phyloP scores from a whole-genome alignment of 2,329 filamentous ascomycete genomes.

The Penicillium sp. region DNA sequence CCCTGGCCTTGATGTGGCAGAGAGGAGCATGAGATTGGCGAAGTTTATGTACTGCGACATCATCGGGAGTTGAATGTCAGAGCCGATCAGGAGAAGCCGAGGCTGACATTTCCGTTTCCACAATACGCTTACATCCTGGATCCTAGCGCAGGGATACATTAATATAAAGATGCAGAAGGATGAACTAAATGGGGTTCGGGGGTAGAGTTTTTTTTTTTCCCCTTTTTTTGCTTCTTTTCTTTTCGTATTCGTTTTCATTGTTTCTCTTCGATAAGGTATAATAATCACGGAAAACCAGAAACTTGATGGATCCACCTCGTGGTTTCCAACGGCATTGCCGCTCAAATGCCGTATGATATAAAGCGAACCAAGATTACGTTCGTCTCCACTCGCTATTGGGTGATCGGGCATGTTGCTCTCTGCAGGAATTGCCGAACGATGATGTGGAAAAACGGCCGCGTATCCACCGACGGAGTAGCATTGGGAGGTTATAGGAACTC shows the following conservation, averaged over 20 bases:
- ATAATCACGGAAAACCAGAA: no score
- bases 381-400: no score
- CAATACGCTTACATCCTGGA: slow-evolving; percentile 6
- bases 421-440: neutral
- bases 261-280: no score
- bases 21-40: slow-evolving; percentile 10
- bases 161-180: slow-evolving; percentile 1
- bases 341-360: no score
- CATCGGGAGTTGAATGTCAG: neutral
- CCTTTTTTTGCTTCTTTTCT: neutral
- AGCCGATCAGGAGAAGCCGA: slow-evolving; percentile 5
- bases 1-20: neutral
- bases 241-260: neutral
- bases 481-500: no score
- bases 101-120: neutral
- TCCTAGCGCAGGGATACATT: slow-evolving; percentile 2
- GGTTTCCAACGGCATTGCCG: no score
- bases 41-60: neutral
- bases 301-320: no score
- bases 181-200: neutral
- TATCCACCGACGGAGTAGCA: no score
- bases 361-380: neutral
- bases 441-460: no score
- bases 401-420: neutral
- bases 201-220: neutral